A percentile compares a stretch with the other conserved stretches of the same genome.
phyloP scores from a whole-genome alignment of 2,329 filamentous ascomycete genomes.

The Leptographium radiaticola region DNA sequence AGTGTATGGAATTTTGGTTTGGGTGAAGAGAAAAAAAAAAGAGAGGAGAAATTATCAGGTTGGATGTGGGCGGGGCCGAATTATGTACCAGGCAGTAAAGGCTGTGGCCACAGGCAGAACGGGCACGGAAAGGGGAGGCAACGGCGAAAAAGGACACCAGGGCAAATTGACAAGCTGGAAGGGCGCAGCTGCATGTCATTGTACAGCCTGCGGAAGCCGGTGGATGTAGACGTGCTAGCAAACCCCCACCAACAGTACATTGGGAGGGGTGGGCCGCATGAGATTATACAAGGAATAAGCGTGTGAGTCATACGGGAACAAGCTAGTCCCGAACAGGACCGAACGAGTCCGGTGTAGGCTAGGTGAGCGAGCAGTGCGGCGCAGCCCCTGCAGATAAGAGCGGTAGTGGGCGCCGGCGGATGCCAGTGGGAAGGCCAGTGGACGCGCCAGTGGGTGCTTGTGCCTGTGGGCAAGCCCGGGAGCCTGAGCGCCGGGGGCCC shows the following conservation, averaged over 20 bases:
- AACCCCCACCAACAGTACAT: background rate
- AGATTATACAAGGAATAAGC: no score
- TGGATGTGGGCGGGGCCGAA: slow-evolving; percentile 19
- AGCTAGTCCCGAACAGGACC: background rate
- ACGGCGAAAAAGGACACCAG: background rate
- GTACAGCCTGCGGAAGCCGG: no score
- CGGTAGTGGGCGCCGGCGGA: background rate
- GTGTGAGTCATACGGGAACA: no score
- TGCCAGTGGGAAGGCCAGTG: no score
- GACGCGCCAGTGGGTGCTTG: no score
- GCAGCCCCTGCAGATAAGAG: background rate
- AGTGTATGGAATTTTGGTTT: slow-evolving; percentile 15
- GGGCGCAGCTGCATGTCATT: background rate
- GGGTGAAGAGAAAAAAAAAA: slow-evolving; percentile 16
- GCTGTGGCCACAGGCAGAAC: slow-evolving; percentile 5
- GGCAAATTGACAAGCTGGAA: background rate
- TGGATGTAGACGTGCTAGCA: background rate
- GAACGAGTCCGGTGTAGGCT: background rate
- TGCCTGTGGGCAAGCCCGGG: no score
- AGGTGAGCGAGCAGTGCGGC: background rate
- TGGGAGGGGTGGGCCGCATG: no score
- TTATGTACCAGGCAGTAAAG: slow-evolving; percentile 36
- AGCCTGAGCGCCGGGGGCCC: no score
- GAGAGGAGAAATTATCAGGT: slow-evolving; percentile 8
- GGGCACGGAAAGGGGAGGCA: background rate